Conservation (phyloP, 108 stramenopile species). For the Schizochytrium sp. region DNA sequence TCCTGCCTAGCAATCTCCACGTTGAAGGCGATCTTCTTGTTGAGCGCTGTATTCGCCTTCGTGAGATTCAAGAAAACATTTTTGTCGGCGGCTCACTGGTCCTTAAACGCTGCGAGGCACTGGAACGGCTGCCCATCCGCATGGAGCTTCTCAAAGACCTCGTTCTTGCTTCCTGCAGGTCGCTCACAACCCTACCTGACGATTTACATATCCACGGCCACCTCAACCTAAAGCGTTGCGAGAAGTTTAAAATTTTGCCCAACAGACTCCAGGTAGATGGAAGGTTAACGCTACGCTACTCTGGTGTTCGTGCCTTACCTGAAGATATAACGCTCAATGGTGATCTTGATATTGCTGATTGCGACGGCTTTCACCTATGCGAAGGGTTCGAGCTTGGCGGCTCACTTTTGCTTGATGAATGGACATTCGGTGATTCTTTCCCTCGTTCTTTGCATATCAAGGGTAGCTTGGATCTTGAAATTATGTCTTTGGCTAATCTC, state of each 20-base stretch:
- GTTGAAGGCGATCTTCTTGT: conserved; percentile 3
- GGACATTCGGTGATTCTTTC: not conserved
- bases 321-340: not conserved
- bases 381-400: conserved; percentile 9
- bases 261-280: not conserved
- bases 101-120: not conserved
- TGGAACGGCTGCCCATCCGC: not conserved
- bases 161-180: not conserved
- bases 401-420: not conserved
- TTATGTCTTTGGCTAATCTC: not conserved
- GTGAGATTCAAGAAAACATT: not conserved
- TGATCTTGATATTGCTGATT: conserved; percentile 38
- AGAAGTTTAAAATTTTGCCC: not conserved
- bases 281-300: not conserved
- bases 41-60: not conserved
- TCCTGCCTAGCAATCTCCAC: not conserved
- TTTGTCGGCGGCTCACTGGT: not conserved
- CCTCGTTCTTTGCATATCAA: not conserved
- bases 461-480: not conserved
- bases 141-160: conserved; percentile 10
- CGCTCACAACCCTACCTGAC: not conserved
- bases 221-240: conserved; percentile 14
- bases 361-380: not conserved
- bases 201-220: conserved; percentile 27
- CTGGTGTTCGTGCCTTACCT: not conserved